These are phyloP conservation scores for Sisymbrium altissimum DNA, from an alignment of 345 rosid genomes.

Conservation along the genomic window DNA sequence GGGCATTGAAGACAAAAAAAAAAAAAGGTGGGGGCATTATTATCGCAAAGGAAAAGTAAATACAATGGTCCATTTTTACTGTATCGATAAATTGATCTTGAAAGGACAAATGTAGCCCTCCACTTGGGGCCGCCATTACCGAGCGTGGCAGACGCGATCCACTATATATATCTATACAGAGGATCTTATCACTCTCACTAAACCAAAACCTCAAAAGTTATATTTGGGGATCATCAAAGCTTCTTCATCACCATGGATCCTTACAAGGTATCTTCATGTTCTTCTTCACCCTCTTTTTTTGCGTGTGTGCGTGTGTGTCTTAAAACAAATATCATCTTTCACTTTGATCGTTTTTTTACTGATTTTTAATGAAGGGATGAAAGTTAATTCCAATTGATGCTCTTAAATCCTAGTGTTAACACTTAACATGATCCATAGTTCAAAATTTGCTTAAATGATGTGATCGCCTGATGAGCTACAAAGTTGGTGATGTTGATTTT, in stretches of 20 bases:
- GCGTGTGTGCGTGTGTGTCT: not conserved
- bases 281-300: not conserved
- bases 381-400: not conserved
- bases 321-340: not conserved
- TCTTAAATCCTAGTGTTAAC: not conserved
- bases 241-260: slow-evolving; percentile 35
- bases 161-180: slow-evolving; percentile 20
- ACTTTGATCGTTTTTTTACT: not conserved
- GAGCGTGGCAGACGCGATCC: slow-evolving; percentile 5
- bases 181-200: slow-evolving; percentile 25
- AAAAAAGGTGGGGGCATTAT: not conserved
- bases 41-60: slow-evolving; percentile 32
- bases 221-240: not conserved
- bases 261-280: slow-evolving; percentile 26
- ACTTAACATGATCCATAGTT: not conserved
- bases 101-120: slow-evolving; percentile 21
- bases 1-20: not conserved
- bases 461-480: slow-evolving; percentile 19
- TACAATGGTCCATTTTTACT: slow-evolving; percentile 27
- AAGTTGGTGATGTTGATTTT: slow-evolving; percentile 1
- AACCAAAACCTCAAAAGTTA: not conserved
- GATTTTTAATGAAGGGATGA: not conserved
- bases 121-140: not conserved
- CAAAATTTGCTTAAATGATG: not conserved
- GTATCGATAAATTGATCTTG: slow-evolving; percentile 16